Evolutionary conservation across 305 asterid species (phyloP).

Genomic region (Euphrasia arctica): DNA sequence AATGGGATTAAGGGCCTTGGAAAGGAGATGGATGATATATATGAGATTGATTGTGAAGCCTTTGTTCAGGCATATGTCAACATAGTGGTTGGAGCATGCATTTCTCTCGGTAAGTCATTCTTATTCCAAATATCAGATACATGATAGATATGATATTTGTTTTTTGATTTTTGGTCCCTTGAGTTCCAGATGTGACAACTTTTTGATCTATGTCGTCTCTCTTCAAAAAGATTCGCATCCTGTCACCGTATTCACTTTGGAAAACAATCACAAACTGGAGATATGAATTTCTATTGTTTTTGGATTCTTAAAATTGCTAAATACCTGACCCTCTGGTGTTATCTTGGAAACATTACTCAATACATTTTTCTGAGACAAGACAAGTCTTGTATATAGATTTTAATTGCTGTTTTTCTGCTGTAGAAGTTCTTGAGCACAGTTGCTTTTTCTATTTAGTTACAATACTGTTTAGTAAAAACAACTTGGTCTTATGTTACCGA

Average conservation of each 20-base stretch:
- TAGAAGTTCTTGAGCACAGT: neutral
- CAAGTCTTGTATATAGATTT: neutral
- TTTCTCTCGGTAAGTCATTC: conserved; percentile 69
- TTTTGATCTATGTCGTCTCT: neutral
- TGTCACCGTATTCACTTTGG: conserved; percentile 10
- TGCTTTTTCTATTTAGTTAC: neutral
- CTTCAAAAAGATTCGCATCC: conserved; percentile 1
- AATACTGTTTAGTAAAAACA: conserved; percentile 3
- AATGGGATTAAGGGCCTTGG: conserved; percentile 54
- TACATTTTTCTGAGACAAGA: conserved; percentile 15
- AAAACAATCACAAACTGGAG: conserved; percentile 14
- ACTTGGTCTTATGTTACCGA: conserved; percentile 10
- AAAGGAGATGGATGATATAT: conserved; percentile 60
- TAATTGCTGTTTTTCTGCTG: neutral
- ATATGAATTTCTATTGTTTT: conserved; percentile 6
- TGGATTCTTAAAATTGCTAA: conserved; percentile 17
- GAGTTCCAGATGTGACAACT: conserved; percentile 14
- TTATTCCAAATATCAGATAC: conserved; percentile 12
- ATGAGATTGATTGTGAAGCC: conserved; percentile 78
- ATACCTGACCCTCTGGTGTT: neutral
- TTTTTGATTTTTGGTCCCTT: conserved; percentile 5
- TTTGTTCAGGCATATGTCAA: conserved; percentile 85
- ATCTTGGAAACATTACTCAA: conserved; percentile 10
- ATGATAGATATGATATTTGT: conserved; percentile 12
- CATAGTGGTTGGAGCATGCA: conserved; percentile 85